Percentiles rank a stretch among this genome's conserved stretches.
Evolutionary conservation across 106 monocot species (phyloP).

Genomic region (Apostasia ramifera): DNA sequence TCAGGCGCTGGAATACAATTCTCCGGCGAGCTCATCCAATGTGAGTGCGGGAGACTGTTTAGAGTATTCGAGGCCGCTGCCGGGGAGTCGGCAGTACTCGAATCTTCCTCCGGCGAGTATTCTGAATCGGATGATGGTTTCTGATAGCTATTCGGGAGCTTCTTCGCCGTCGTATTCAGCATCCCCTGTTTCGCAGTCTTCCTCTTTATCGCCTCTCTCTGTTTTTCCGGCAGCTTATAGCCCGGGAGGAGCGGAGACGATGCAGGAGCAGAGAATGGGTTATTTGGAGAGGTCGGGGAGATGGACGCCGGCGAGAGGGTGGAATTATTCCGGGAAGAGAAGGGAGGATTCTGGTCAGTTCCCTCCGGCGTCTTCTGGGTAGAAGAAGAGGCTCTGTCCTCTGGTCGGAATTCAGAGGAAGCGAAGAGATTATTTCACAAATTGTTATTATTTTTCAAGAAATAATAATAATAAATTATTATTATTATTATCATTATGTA

Average conservation of each 20-base stretch:
- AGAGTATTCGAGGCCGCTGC: conserved; percentile 7
- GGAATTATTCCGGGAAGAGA: not conserved
- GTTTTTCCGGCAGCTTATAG: not conserved
- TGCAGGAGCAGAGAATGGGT: not conserved
- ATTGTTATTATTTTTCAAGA: no score
- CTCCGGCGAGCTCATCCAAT: not conserved
- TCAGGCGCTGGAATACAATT: not conserved
- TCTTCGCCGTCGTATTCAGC: not conserved
- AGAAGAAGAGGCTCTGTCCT: not conserved
- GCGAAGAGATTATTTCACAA: no score
- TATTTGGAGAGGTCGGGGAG: not conserved
- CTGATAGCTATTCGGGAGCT: no score
- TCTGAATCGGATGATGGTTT: not conserved
- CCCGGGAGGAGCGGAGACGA: not conserved
- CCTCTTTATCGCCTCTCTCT: not conserved
- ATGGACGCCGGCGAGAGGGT: not conserved
- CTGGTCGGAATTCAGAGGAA: no score
- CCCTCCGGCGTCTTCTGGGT: not conserved
- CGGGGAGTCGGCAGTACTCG: not conserved
- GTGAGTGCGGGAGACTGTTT: conserved; percentile 1
- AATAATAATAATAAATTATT: no score
- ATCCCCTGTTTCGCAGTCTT: conserved; percentile 3
- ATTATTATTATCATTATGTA: no score
- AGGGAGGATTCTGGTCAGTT: conserved; percentile 1
- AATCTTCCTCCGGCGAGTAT: conserved; percentile 9